Conservation (phyloP, 2,329 filamentous ascomycete genomes). For the Fusarium tuaranense region DNA sequence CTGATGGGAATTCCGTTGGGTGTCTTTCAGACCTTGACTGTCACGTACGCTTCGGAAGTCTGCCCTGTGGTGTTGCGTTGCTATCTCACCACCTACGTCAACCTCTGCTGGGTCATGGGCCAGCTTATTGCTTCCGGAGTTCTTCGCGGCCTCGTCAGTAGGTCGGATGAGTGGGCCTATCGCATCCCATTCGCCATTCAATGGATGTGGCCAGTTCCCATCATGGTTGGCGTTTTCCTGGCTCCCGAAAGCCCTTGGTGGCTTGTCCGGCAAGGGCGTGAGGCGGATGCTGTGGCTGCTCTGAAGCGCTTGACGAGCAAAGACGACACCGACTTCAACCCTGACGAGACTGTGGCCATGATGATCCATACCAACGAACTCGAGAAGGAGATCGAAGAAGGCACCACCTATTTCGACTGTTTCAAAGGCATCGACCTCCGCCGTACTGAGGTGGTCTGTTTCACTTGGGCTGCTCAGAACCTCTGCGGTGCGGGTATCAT, state of each 20-base stretch:
- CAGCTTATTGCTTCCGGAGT: neutral
- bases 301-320: neutral
- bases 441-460: constrained; percentile 54
- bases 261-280: neutral
- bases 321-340: neutral
- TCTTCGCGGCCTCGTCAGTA: neutral
- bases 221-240: neutral
- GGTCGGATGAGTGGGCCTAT: neutral
- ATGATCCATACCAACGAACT: neutral
- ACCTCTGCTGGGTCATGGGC: neutral
- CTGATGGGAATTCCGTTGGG: neutral
- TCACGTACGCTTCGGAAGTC: neutral
- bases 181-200: neutral
- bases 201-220: neutral
- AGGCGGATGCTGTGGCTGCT: neutral
- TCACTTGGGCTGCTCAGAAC: constrained; percentile 43
- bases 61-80: neutral
- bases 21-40: neutral
- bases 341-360: neutral
- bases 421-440: constrained; percentile 58
- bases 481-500: neutral
- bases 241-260: neutral
- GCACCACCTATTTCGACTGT: constrained; percentile 54
- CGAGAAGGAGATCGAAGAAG: constrained; percentile 7
- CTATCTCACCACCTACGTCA: neutral